phyloP scores from a whole-genome alignment of 2,329 filamentous ascomycete genomes.

The Aspergillus japonicus region DNA sequence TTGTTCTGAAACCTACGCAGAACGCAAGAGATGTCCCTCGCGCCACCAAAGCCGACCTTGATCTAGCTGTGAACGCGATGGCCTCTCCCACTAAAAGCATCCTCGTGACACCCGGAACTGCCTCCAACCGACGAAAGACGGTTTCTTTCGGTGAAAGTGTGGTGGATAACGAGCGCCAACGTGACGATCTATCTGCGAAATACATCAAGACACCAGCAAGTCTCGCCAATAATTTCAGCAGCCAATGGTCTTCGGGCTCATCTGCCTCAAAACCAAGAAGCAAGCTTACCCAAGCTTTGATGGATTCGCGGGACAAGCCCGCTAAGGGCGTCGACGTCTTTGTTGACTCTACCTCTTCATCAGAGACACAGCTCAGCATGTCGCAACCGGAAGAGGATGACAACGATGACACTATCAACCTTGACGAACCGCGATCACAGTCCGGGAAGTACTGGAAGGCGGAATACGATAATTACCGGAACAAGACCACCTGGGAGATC shows the following conservation, averaged over 20 bases:
- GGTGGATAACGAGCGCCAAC: constrained; percentile 56
- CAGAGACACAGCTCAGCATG: constrained; percentile 13
- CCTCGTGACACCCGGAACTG: constrained; percentile 62
- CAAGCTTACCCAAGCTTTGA: constrained; percentile 41
- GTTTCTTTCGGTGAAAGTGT: constrained; percentile 61
- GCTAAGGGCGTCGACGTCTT: constrained; percentile 25
- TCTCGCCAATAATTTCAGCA: constrained; percentile 49
- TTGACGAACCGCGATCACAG: constrained; percentile 55
- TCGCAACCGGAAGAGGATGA: constrained; percentile 27
- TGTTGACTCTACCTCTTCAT: constrained; percentile 13
- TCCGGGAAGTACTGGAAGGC: constrained; percentile 63
- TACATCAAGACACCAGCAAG: constrained; percentile 48
- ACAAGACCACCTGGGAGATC: constrained; percentile 59
- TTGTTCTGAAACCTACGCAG: constrained; percentile 22
- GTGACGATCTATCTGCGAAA: constrained; percentile 43
- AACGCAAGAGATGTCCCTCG: constrained; percentile 22
- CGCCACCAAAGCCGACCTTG: constrained; percentile 23
- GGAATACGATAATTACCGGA: constrained; percentile 59
- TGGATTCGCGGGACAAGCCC: constrained; percentile 41
- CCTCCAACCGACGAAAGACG: constrained; percentile 56
- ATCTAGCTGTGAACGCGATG: constrained; percentile 30
- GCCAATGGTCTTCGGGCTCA: constrained; percentile 40
- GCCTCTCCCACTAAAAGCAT: constrained; percentile 61
- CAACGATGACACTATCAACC: constrained; percentile 53
- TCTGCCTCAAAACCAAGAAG: constrained; percentile 37